Conservation (phyloP, 176 grass and related monocot genomes). For the Cenchrus fungigraminus region DNA sequence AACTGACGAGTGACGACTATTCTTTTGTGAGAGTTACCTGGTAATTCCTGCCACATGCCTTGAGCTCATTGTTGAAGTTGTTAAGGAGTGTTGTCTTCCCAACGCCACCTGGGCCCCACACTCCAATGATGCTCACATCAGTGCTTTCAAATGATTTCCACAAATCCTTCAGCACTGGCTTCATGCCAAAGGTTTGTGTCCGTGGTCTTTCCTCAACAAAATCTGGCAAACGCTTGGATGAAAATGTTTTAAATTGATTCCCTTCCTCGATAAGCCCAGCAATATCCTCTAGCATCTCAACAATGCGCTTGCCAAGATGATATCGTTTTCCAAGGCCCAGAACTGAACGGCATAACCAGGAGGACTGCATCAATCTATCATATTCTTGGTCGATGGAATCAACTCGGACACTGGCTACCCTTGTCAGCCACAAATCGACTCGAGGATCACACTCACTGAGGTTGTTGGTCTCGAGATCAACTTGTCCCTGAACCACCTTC, state of each 20-base stretch:
- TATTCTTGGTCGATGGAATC: constrained; percentile 18
- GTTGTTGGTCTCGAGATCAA: constrained; percentile 25
- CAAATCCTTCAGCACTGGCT: constrained; percentile 24
- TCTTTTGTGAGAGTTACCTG: constrained; percentile 31
- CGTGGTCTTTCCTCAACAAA: background rate
- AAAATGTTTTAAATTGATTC: constrained; percentile 27
- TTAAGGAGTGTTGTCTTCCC: constrained; percentile 75
- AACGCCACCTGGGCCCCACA: constrained; percentile 64
- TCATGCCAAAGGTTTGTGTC: constrained; percentile 49
- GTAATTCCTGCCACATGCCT: constrained; percentile 14
- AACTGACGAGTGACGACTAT: background rate
- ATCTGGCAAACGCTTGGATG: constrained; percentile 36
- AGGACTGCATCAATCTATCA: constrained; percentile 32
- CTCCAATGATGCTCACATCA: constrained; percentile 46
- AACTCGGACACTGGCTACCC: constrained; percentile 6
- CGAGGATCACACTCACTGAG: constrained; percentile 42
- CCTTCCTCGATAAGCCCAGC: constrained; percentile 34
- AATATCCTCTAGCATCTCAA: constrained; percentile 30
- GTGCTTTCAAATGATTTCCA: constrained; percentile 7
- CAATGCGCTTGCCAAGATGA: constrained; percentile 36
- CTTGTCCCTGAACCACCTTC: constrained; percentile 28
- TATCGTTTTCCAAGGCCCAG: constrained; percentile 28
- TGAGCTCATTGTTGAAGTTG: constrained; percentile 58
- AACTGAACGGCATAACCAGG: constrained; percentile 27
- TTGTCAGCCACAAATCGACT: constrained; percentile 39